phyloP scores from a whole-genome alignment of 257 asterid genomes.

The Anisodus tanguticus region DNA sequence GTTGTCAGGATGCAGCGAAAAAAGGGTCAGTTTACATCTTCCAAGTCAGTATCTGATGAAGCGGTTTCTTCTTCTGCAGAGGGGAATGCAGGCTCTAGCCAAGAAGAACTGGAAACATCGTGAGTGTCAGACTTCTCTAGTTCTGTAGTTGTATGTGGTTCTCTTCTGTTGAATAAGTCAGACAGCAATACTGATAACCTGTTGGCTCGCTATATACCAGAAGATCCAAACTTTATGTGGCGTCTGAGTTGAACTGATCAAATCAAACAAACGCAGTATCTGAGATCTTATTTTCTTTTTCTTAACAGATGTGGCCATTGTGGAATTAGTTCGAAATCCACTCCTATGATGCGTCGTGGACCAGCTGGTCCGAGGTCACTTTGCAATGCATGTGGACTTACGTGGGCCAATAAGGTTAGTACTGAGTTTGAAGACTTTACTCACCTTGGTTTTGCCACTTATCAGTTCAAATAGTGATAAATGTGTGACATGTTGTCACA shows the following conservation, averaged over 20 bases:
- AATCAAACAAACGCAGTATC: neutral
- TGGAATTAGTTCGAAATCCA: conserved; percentile 67
- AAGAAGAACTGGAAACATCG: conserved; percentile 44
- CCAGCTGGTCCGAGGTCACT: conserved; percentile 91
- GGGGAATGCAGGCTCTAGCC: conserved; percentile 72
- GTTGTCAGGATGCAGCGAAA: conserved; percentile 71
- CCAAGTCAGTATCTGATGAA: conserved; percentile 63
- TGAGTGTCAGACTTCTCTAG: conserved; percentile 20
- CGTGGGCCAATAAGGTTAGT: conserved; percentile 85
- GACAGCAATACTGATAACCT: conserved; percentile 6
- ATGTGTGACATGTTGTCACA: neutral
- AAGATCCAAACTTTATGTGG: conserved; percentile 20
- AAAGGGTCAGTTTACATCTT: conserved; percentile 80
- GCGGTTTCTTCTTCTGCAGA: conserved; percentile 63
- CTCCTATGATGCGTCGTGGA: conserved; percentile 91
- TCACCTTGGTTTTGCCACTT: neutral
- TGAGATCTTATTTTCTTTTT: neutral
- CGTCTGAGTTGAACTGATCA: neutral
- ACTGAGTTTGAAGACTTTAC: conserved; percentile 21
- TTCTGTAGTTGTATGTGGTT: neutral
- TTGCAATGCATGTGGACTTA: conserved; percentile 87
- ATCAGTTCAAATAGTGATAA: conserved; percentile 8
- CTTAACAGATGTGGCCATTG: conserved; percentile 71
- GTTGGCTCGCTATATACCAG: neutral
- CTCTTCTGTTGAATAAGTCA: conserved; percentile 14